Base-by-base conservation (phyloP, 2,329 filamentous ascomycete species). In the Talaromyces verruculosus region DNA sequence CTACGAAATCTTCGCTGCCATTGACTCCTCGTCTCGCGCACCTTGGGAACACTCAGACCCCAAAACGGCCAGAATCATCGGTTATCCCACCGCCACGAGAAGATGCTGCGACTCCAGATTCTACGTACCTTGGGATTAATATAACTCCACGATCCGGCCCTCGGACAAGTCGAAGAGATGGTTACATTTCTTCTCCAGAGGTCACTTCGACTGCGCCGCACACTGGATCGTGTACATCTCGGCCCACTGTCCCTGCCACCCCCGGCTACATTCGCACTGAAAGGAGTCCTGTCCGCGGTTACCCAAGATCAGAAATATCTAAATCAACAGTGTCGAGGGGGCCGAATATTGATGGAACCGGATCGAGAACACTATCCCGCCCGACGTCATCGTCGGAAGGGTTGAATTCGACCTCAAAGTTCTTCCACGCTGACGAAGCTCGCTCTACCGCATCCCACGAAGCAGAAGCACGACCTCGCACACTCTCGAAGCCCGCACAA, bases 381-480 rank as follows among this genome's bases (percentile, higher is more conserved):
- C 75, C 71, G 22, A 75, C 69, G 63, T 78, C 75, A 4, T 78
- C 73, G 61, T 76, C 70, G 64, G 79, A 75, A 59, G 72, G 74
- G 49, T 68, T 75, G 5, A 69, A 75, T 17, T 75, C 51, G 4
- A 33, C 72, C 4, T 79, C 89, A 63, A 94, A 92, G 80, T 98
- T 98, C 84, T 97, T 99, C 77, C 93, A 96, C 76, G 95, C 93
- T 33, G 92, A 89, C 75, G 92, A 97, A 71, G 90, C 85, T 45
- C 89, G 86, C 71, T 78, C 82, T 25, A 69, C 80, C 33, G 80
- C 79, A n/a, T 74, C 75, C 3, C 51, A 63, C 30, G 76, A 80
- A 28, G 55, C 69, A 30, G 76, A 77, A 39, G 62, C 67, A 65
- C 73, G 74, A 45, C 70, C 72, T 22, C 72, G 72, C 58, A 65